A percentile compares a stretch with the other conserved stretches of the same genome.
These are phyloP conservation scores for Elaeis oleifera DNA, from an alignment of 202 grass and related monocot genomes.

Conservation along the genomic window DNA sequence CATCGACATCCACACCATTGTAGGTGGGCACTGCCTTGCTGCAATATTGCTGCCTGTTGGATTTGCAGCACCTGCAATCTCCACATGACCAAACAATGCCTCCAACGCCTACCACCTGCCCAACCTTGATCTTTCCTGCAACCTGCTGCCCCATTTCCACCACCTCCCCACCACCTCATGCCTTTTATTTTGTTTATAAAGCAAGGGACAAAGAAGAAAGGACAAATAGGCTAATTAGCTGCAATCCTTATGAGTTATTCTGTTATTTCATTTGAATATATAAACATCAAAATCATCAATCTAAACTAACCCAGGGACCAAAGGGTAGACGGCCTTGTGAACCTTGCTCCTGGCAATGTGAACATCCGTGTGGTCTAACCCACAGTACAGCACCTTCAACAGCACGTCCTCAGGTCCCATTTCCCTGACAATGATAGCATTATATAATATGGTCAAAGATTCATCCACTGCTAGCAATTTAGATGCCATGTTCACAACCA, in stretches of 20 bases:
- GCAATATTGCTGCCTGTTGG: constrained; percentile 84
- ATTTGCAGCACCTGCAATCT: constrained; percentile 64
- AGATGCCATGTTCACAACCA: no score
- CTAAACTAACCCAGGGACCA: constrained; percentile 67
- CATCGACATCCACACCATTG: constrained; percentile 87
- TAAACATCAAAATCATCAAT: no score
- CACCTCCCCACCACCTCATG: constrained; percentile 97
- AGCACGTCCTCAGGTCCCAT: constrained; percentile 71
- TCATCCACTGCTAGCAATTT: no score
- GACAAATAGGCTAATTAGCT: no score
- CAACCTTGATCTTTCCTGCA: constrained; percentile 22
- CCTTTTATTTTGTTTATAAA: constrained; percentile 7
- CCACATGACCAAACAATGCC: constrained; percentile 77
- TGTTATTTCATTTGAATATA: no score
- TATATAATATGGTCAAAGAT: no score
- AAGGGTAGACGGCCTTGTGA: constrained; percentile 72
- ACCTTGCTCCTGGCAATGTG: constrained; percentile 87
- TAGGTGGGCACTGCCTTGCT: constrained; percentile 81
- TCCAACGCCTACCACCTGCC: constrained; percentile 59
- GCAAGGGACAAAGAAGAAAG: no score
- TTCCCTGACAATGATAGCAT: constrained; percentile 26
- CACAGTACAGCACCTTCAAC: constrained; percentile 79
- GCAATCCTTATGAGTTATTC: no score
- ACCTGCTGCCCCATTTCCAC: constrained; percentile 61
- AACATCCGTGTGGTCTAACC: constrained; percentile 84